phyloP scores from a whole-genome alignment of 768 basidiomycete species.

The Lentinus brumalis region DNA sequence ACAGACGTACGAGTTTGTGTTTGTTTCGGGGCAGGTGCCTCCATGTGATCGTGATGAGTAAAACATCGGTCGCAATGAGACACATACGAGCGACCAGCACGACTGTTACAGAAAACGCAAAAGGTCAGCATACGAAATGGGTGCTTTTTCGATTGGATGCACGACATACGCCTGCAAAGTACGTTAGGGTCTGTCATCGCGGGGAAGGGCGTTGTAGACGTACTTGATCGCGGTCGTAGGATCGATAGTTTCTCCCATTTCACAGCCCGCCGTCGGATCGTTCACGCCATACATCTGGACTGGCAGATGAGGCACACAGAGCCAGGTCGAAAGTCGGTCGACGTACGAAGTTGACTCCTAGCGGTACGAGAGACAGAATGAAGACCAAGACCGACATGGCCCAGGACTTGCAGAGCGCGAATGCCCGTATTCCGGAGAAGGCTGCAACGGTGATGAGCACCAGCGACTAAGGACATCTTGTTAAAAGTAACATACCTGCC shows the following conservation, averaged over 20 bases:
- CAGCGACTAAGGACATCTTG: background rate
- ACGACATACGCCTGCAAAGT: background rate
- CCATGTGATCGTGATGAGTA: background rate
- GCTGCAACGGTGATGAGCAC: background rate
- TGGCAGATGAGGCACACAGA: background rate
- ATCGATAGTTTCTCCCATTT: background rate
- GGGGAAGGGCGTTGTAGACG: no score
- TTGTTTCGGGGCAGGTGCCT: background rate
- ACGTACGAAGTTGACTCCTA: conserved; percentile 1
- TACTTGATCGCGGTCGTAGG: no score
- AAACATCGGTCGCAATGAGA: background rate
- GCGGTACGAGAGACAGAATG: background rate
- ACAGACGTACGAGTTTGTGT: background rate
- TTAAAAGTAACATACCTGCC: background rate
- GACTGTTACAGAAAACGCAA: background rate
- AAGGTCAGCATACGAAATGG: background rate
- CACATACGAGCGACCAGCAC: background rate
- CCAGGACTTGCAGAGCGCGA: conserved; percentile 1
- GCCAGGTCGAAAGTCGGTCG: no score
- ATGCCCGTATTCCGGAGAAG: conserved; percentile 3
- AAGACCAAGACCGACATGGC: background rate
- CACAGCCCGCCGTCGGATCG: background rate
- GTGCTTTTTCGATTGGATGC: background rate
- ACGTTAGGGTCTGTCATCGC: background rate
- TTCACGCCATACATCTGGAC: background rate